Evolutionary conservation across 2,329 filamentous ascomycete species (phyloP).

Genomic region (Pezicula neosporulosa): DNA sequence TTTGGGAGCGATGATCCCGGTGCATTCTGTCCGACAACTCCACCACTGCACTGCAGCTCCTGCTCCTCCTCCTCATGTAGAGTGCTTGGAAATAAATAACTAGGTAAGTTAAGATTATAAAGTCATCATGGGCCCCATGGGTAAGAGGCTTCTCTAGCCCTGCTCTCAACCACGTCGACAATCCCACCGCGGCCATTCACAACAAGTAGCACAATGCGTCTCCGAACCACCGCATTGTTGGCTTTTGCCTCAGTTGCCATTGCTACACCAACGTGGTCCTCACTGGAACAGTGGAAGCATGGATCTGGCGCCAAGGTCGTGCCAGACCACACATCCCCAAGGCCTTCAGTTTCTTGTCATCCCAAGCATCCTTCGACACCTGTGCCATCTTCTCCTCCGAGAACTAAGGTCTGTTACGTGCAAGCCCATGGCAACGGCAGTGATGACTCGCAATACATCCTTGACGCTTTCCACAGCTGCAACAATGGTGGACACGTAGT

Average conservation of each 20-base stretch:
- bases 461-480: constrained; percentile 53
- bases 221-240: constrained; percentile 18
- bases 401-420: constrained; percentile 23
- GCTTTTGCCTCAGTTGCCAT: constrained; percentile 15
- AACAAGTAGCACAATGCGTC: constrained; percentile 18
- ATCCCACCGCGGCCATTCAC: too few species aligned
- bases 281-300: constrained; percentile 12
- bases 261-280: constrained; percentile 17
- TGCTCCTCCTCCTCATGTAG: background rate
- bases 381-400: constrained; percentile 10
- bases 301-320: constrained; percentile 4
- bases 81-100: constrained; percentile 6
- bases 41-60: constrained; percentile 5
- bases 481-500: constrained; percentile 61
- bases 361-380: constrained; percentile 18
- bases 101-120: constrained; percentile 1
- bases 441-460: constrained; percentile 40
- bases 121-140: constrained; percentile 9
- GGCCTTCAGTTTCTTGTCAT: constrained; percentile 16
- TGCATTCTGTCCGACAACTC: background rate
- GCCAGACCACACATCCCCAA: constrained; percentile 18
- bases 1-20: constrained; percentile 1
- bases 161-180: background rate
- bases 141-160: background rate
- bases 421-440: constrained; percentile 20